Conservation (phyloP, 2,329 filamentous ascomycete species). For the Fusarium illudens region DNA sequence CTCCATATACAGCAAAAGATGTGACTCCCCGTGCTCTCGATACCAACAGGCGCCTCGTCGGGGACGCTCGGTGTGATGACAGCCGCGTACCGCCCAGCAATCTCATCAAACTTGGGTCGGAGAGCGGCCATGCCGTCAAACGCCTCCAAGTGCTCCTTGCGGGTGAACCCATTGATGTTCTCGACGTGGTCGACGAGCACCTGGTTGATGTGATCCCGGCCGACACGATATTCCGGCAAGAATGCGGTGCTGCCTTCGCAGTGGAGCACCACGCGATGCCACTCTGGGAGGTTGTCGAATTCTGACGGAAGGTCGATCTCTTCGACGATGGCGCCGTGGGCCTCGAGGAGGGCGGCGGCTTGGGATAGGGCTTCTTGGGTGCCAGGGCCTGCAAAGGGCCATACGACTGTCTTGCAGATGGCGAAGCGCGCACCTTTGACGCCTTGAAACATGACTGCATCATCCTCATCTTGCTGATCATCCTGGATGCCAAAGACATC, state of each 20-base stretch:
- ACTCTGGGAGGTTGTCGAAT: slow-evolving; percentile 60
- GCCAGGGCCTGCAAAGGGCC: slow-evolving; percentile 57
- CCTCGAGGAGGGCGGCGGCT: slow-evolving; percentile 51
- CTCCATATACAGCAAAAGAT: slow-evolving; percentile 64
- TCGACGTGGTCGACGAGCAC: slow-evolving; percentile 63
- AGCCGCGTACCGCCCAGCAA: slow-evolving; percentile 62
- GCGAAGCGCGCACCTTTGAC: slow-evolving; percentile 64
- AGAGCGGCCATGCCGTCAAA: slow-evolving; percentile 63
- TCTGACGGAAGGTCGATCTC: slow-evolving; percentile 63
- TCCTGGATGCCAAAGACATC: slow-evolving; percentile 64
- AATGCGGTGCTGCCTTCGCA: slow-evolving; percentile 65
- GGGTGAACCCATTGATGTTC: slow-evolving; percentile 54
- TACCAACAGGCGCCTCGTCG: slow-evolving; percentile 67
- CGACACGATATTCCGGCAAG: slow-evolving; percentile 60
- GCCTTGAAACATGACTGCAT: slow-evolving; percentile 42
- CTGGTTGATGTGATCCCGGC: slow-evolving; percentile 57
- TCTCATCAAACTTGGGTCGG: slow-evolving; percentile 63
- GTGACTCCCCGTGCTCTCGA: slow-evolving; percentile 63
- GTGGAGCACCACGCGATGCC: slow-evolving; percentile 61
- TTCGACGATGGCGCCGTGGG: slow-evolving; percentile 63
- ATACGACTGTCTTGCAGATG: slow-evolving; percentile 63
- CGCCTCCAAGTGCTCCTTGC: slow-evolving; percentile 60
- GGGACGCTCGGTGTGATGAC: slow-evolving; percentile 67
- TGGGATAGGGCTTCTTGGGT: slow-evolving; percentile 54
- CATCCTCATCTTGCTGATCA: slow-evolving; percentile 47